These are phyloP conservation scores for Candida labiduridarum DNA, from an alignment of 1,139 yeast species.

Conservation along the genomic window DNA sequence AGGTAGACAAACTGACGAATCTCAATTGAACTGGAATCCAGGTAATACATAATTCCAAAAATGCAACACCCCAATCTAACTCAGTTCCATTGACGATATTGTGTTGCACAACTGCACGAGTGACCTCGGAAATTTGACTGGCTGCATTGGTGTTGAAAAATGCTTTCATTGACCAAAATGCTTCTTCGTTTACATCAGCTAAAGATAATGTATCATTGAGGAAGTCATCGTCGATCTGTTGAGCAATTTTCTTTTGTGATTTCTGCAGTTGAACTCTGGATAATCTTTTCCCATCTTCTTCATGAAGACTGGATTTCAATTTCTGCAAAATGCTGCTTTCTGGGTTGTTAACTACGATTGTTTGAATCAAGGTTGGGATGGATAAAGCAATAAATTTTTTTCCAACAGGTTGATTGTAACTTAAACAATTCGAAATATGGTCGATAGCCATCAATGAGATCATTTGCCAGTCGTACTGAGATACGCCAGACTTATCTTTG, in stretches of 20 bases:
- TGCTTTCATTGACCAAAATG: conserved; percentile 47
- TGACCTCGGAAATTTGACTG: conserved; percentile 50
- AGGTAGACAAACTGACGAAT: conserved; percentile 60
- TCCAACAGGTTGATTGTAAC: conserved; percentile 40
- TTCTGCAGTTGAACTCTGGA: conserved; percentile 31
- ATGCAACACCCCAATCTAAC: conserved; percentile 53
- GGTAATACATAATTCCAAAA: conserved; percentile 66
- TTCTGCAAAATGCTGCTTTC: conserved; percentile 23
- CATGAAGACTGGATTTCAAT: conserved; percentile 27
- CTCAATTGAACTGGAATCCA: conserved; percentile 91
- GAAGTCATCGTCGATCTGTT: conserved; percentile 28
- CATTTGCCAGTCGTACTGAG: conserved; percentile 50
- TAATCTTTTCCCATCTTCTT: conserved; percentile 27
- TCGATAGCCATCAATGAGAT: conserved; percentile 48
- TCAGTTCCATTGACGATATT: conserved; percentile 28
- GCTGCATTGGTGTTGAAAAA: conserved; percentile 55
- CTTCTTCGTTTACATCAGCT: conserved; percentile 36
- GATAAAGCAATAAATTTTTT: conserved; percentile 38
- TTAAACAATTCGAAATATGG: conserved; percentile 46
- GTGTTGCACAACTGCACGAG: conserved; percentile 44
- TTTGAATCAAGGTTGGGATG: conserved; percentile 44
- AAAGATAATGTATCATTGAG: conserved; percentile 31
- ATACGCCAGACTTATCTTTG: conserved; percentile 19
- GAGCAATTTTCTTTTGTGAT: conserved; percentile 17
- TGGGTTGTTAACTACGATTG: conserved; percentile 24